Evolutionary conservation across 164 flowering plant genomes (phyloP).

Genomic region (Platanus orientalis): DNA sequence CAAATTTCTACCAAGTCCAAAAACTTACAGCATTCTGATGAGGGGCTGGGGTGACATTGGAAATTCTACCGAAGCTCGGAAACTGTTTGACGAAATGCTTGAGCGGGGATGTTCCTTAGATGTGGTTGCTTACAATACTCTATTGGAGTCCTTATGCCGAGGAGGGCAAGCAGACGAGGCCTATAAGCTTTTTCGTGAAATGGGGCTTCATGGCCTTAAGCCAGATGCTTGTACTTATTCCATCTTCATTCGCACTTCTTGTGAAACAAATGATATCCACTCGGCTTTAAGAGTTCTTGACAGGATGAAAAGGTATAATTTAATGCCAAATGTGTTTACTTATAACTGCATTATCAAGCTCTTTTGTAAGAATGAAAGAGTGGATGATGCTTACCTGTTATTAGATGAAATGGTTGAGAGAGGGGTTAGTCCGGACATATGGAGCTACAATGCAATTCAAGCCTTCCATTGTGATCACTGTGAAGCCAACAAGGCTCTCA

Average conservation of each 20-base stretch:
- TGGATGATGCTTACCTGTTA: slow-evolving; percentile 72
- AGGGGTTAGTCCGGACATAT: slow-evolving; percentile 57
- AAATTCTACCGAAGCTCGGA: slow-evolving; percentile 37
- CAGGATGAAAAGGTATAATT: slow-evolving; percentile 58
- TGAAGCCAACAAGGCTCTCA: slow-evolving; percentile 71
- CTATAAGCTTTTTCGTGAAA: slow-evolving; percentile 43
- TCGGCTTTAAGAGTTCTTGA: slow-evolving; percentile 64
- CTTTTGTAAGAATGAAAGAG: slow-evolving; percentile 46
- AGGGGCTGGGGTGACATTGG: slow-evolving; percentile 69
- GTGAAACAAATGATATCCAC: slow-evolving; percentile 58
- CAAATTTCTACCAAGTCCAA: slow-evolving; percentile 35
- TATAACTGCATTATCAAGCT: slow-evolving; percentile 64
- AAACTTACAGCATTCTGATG: slow-evolving; percentile 69
- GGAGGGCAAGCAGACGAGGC: slow-evolving; percentile 66
- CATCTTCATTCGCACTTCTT: slow-evolving; percentile 59
- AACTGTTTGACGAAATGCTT: slow-evolving; percentile 81
- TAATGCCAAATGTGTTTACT: slow-evolving; percentile 63
- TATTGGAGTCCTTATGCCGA: slow-evolving; percentile 62
- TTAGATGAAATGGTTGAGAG: slow-evolving; percentile 66
- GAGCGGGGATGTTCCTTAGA: slow-evolving; percentile 44
- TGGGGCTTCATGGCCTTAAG: slow-evolving; percentile 46
- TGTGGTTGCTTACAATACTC: slow-evolving; percentile 56
- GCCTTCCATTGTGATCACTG: slow-evolving; percentile 64
- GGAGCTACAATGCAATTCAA: slow-evolving; percentile 78
- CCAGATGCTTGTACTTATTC: slow-evolving; percentile 73